phyloP scores from a whole-genome alignment of 139 green algal genomes.

The Ulvella scutata region DNA sequence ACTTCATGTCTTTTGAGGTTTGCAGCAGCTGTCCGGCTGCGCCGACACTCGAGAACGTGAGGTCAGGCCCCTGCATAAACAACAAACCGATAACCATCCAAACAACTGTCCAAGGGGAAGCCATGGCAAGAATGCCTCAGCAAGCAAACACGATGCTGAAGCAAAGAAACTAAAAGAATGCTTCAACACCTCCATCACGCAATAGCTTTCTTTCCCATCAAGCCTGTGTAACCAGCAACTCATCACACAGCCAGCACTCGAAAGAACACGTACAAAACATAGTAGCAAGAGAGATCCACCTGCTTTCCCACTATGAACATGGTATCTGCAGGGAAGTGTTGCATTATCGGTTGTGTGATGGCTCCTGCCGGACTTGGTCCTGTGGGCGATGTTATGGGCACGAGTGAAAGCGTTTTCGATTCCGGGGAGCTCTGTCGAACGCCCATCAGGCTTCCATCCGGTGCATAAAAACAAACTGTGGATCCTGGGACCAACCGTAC shows the following conservation, averaged over 20 bases:
- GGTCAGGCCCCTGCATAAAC: not conserved
- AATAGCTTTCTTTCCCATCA: no score
- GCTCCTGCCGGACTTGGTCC: not conserved
- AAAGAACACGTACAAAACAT: no score
- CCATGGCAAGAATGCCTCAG: not conserved
- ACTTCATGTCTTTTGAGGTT: not conserved
- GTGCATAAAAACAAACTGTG: not conserved
- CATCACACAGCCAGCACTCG: no score
- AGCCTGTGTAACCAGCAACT: no score
- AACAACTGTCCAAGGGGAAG: not conserved
- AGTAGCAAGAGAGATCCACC: not conserved
- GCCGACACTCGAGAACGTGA: not conserved
- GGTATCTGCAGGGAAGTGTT: not conserved
- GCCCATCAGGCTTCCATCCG: not conserved
- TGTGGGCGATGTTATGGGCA: not conserved
- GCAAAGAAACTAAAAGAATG: not conserved
- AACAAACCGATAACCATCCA: not conserved
- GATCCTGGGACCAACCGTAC: not conserved
- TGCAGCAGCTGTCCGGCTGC: not conserved
- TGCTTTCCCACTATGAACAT: not conserved
- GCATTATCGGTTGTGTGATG: not conserved
- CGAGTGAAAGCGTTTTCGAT: not conserved
- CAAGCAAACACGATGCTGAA: conserved; percentile 1
- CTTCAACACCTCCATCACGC: no score
- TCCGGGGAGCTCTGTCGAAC: not conserved